phyloP scores from a whole-genome alignment of 305 asterid genomes.

The Plantago coronopus region DNA sequence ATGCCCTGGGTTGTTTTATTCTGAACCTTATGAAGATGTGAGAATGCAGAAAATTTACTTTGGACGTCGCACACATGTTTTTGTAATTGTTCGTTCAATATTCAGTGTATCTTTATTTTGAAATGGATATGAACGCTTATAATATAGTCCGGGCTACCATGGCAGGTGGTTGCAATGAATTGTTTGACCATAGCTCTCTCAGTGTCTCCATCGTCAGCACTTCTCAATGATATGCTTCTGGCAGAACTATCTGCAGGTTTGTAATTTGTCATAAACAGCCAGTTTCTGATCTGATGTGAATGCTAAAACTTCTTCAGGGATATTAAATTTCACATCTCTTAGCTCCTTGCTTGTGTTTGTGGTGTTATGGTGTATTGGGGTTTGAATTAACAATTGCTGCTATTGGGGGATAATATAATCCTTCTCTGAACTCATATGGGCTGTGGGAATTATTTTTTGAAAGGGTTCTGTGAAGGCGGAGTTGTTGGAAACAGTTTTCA shows the following conservation, averaged over 20 bases:
- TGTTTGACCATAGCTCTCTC: slow-evolving; percentile 78
- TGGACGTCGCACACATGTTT: slow-evolving; percentile 11
- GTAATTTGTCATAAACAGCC: slow-evolving; percentile 20
- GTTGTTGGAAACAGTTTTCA: neutral
- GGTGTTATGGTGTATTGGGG: slow-evolving; percentile 9
- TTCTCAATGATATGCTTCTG: slow-evolving; percentile 60
- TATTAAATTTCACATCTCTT: slow-evolving; percentile 13
- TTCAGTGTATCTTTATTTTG: slow-evolving; percentile 9
- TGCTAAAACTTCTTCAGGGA: slow-evolving; percentile 9
- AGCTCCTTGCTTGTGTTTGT: slow-evolving; percentile 15
- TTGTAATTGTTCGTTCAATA: slow-evolving; percentile 18
- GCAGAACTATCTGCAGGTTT: slow-evolving; percentile 67
- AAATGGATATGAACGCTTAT: slow-evolving; percentile 13
- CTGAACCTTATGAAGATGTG: slow-evolving; percentile 17
- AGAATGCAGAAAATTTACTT: slow-evolving; percentile 6
- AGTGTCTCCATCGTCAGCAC: slow-evolving; percentile 58
- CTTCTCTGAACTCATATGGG: neutral
- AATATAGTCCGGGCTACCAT: slow-evolving; percentile 25
- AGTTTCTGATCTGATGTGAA: slow-evolving; percentile 14
- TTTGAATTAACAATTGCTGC: neutral
- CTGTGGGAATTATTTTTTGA: slow-evolving; percentile 7
- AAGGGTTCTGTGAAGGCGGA: neutral
- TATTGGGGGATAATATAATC: slow-evolving; percentile 3
- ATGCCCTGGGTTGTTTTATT: slow-evolving; percentile 11
- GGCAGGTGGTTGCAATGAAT: slow-evolving; percentile 67